Evolutionary conservation across 306 rosid species (phyloP).

Genomic region (Rosa persica): DNA sequence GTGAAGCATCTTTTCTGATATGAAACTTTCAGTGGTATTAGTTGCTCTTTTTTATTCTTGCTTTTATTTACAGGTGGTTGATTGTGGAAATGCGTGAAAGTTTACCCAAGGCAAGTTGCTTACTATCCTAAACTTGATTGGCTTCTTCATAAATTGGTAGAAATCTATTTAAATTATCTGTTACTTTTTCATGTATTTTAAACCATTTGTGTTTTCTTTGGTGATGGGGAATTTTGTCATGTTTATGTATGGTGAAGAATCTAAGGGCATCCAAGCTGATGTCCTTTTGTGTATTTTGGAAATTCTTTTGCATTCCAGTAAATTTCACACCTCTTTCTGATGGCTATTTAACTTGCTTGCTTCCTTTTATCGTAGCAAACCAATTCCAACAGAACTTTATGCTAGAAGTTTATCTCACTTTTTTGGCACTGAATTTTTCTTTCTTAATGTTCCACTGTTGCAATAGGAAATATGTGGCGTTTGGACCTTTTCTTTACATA

Average conservation of each 20-base stretch:
- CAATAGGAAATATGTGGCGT: not conserved
- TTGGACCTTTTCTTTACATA: not conserved
- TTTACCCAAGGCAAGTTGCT: constrained; percentile 72
- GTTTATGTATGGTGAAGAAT: not conserved
- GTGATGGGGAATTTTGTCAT: not conserved
- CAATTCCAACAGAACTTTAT: not conserved
- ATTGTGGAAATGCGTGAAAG: constrained; percentile 86
- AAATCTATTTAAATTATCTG: not conserved
- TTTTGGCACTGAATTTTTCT: not conserved
- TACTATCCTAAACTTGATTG: not conserved
- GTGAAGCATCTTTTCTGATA: not conserved
- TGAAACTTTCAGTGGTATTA: constrained; percentile 17
- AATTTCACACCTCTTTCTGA: not conserved
- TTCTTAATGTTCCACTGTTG: not conserved
- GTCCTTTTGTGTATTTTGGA: not conserved
- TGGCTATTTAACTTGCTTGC: not conserved
- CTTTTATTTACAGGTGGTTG: constrained; percentile 72
- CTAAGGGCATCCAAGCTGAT: not conserved
- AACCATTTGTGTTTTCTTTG: not conserved
- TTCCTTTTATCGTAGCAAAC: not conserved
- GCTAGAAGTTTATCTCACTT: not conserved
- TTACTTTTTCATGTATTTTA: not conserved
- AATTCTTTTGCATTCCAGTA: not conserved
- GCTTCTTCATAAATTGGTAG: not conserved
- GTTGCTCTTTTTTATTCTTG: constrained; percentile 19